phyloP scores from a whole-genome alignment of 2,329 filamentous ascomycete genomes.

The Alternaria gaisen region DNA sequence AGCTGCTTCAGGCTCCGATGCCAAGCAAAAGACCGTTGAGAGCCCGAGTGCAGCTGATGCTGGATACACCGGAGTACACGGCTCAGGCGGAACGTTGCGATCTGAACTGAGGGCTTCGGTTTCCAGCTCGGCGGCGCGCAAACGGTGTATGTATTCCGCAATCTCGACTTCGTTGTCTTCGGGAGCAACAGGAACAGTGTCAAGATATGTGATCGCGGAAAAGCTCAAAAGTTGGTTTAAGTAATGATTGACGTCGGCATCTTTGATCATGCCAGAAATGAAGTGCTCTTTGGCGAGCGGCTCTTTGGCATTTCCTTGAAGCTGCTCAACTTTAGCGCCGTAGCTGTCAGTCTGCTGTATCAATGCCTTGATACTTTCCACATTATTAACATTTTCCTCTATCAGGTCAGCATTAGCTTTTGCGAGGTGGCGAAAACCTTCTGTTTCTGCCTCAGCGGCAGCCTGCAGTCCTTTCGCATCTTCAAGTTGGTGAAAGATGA shows the following conservation, averaged over 20 bases:
- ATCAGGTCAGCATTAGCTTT: not conserved
- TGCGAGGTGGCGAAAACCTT: conserved; percentile 1
- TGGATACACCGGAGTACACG: not conserved
- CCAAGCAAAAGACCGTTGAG: not conserved
- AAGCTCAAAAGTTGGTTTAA: not conserved
- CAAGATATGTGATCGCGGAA: not conserved
- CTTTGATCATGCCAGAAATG: not conserved
- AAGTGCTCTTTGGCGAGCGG: not conserved
- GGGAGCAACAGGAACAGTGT: not conserved
- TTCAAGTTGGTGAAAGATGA: not conserved
- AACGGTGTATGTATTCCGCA: not conserved
- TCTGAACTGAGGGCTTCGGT: not conserved
- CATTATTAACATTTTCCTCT: not conserved
- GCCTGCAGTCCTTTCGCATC: conserved; percentile 2
- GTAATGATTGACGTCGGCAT: not conserved
- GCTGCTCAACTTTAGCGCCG: not conserved
- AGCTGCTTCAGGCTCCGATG: not conserved
- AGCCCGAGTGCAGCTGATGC: not conserved
- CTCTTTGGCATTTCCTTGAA: too few relatives aligned
- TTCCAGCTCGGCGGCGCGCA: not conserved
- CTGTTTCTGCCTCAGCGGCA: conserved; percentile 4
- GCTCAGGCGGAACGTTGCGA: not conserved
- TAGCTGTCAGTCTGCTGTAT: not conserved
- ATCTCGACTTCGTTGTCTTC: not conserved
- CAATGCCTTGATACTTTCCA: not conserved